Evolutionary conservation across 2,329 filamentous ascomycete species (phyloP).

Genomic region (Purpureocillium takamizusanense): DNA sequence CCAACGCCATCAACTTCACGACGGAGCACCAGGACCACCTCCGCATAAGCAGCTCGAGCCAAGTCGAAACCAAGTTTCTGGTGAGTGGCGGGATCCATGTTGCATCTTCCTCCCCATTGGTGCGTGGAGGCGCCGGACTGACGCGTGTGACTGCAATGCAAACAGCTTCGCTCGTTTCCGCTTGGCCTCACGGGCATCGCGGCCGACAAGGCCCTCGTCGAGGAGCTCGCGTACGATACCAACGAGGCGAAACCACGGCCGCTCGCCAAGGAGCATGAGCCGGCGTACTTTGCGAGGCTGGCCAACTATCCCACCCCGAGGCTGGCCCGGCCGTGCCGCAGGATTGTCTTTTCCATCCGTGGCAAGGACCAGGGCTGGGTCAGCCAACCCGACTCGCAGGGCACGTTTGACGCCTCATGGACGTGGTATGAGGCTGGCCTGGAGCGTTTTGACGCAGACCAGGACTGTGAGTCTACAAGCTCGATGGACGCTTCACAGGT

Average conservation of each 20-base stretch:
- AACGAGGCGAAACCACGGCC: constrained; percentile 18
- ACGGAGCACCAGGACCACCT: constrained; percentile 12
- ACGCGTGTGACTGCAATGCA: too few species aligned
- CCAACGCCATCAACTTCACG: constrained; percentile 19
- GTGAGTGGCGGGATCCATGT: too few species aligned
- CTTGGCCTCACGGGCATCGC: constrained; percentile 23
- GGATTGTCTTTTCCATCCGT: constrained; percentile 49
- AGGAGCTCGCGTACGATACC: constrained; percentile 19
- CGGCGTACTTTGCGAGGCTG: constrained; percentile 20
- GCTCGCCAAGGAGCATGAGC: constrained; percentile 15
- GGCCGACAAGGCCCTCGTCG: constrained; percentile 14
- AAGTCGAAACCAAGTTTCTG: constrained; percentile 22
- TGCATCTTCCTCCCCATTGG: too few species aligned
- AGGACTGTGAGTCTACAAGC: constrained; percentile 11
- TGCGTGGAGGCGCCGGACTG: too few species aligned
- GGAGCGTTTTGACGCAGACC: constrained; percentile 40
- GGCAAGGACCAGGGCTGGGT: constrained; percentile 53
- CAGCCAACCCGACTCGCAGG: constrained; percentile 17
- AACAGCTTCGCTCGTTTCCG: constrained; percentile 27
- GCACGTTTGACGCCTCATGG: constrained; percentile 38
- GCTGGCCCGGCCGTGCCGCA: constrained; percentile 43
- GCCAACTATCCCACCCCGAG: constrained; percentile 28
- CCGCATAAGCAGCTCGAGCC: constrained; percentile 13
- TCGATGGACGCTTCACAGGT: background rate
- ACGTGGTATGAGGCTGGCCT: constrained; percentile 58